Conservation (phyloP, 2,329 filamentous ascomycete species). For the Ascochyta rabiei region DNA sequence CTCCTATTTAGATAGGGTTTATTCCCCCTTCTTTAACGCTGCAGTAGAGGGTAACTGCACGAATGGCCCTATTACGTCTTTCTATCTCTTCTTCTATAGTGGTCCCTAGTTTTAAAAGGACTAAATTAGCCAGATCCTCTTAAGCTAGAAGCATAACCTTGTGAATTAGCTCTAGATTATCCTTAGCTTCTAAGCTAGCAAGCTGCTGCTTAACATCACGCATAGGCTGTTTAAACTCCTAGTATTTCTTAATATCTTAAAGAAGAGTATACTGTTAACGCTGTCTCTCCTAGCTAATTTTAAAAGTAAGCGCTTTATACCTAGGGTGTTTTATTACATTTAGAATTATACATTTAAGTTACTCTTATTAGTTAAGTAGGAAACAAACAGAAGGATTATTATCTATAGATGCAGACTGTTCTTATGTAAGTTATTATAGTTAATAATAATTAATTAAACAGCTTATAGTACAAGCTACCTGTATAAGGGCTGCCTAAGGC, state of each 20-base stretch:
- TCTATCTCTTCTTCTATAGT: neutral
- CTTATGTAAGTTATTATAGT: neutral
- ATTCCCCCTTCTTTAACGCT: neutral
- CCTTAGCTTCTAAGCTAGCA: constrained; percentile 15
- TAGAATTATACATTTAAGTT: neutral
- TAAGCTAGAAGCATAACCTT: constrained; percentile 12
- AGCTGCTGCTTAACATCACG: constrained; percentile 26
- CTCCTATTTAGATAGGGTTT: neutral
- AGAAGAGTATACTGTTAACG: constrained; percentile 1
- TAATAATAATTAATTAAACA: neutral
- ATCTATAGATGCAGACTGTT: neutral
- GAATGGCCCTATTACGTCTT: neutral
- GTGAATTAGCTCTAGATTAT: constrained; percentile 7
- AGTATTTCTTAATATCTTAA: constrained; percentile 6
- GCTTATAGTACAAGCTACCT: neutral
- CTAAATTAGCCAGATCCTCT: neutral
- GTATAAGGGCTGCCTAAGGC: neutral
- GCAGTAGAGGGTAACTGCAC: neutral
- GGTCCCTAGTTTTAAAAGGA: neutral
- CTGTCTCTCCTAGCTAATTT: constrained; percentile 21
- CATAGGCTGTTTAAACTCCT: constrained; percentile 16
- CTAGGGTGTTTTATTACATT: constrained; percentile 21
- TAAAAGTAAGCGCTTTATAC: constrained; percentile 21
- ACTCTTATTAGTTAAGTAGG: neutral
- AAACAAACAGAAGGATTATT: neutral